These are phyloP conservation scores for Tolypocladium ovalisporum DNA, from an alignment of 2,329 filamentous ascomycete genomes.

Conservation along the genomic window DNA sequence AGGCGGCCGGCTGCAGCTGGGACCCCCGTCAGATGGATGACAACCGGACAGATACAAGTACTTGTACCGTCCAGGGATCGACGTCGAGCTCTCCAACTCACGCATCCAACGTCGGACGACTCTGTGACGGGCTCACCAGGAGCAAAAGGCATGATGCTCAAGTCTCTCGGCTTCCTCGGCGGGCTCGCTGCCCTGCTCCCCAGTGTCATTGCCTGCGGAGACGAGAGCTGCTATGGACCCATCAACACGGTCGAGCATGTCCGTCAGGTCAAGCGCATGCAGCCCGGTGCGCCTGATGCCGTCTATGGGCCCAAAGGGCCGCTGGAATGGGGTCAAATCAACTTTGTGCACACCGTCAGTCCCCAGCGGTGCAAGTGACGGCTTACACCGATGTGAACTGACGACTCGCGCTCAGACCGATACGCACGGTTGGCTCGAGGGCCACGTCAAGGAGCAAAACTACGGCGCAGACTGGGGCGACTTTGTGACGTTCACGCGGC, in stretches of 20 bases:
- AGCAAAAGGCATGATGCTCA: slow-evolving; percentile 2
- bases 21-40: not conserved
- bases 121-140: not conserved
- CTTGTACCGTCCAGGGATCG: not conserved
- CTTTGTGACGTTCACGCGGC: slow-evolving; percentile 47
- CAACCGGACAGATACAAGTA: not conserved
- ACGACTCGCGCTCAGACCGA: slow-evolving; percentile 29
- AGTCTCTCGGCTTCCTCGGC: slow-evolving; percentile 4
- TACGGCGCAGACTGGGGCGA: slow-evolving; percentile 59
- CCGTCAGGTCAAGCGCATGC: slow-evolving; percentile 36
- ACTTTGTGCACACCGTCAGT: slow-evolving; percentile 44
- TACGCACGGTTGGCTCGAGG: slow-evolving; percentile 50
- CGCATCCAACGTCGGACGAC: not conserved
- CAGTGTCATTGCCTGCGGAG: slow-evolving; percentile 22
- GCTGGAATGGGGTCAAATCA: slow-evolving; percentile 53
- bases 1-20: not conserved
- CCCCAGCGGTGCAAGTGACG: not conserved
- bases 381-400: too few species aligned
- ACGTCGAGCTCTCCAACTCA: not conserved
- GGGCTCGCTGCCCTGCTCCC: slow-evolving; percentile 9
- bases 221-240: slow-evolving; percentile 27
- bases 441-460: slow-evolving; percentile 49
- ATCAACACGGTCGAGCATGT: slow-evolving; percentile 30
- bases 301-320: slow-evolving; percentile 29
- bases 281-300: slow-evolving; percentile 32